These are phyloP conservation scores for Colletotrichum tropicale DNA, from an alignment of 2,329 filamentous ascomycete species.

Conservation along the genomic window DNA sequence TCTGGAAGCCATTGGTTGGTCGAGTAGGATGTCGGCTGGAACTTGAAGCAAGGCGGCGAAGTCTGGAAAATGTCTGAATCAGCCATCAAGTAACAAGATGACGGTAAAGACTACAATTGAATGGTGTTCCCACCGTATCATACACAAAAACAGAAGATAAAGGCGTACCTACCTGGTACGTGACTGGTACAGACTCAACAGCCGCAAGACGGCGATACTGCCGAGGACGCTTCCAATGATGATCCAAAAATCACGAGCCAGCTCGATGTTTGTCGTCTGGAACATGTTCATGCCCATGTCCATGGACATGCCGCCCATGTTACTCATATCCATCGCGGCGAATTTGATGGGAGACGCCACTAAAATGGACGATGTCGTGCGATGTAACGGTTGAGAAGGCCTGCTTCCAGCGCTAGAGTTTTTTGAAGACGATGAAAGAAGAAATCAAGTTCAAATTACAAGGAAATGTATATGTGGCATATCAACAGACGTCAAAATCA, in stretches of 20 bases:
- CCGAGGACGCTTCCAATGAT: slow-evolving; percentile 54
- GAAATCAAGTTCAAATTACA: neutral
- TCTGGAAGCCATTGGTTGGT: neutral
- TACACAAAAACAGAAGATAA: neutral
- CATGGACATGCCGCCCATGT: neutral
- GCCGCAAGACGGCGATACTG: slow-evolving; percentile 28
- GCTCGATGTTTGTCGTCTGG: neutral
- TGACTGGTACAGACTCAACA: neutral
- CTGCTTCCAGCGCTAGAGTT: neutral
- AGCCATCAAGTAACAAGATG: neutral
- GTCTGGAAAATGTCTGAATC: neutral
- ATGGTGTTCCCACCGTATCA: too few species aligned
- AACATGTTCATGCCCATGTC: neutral
- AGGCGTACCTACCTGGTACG: neutral
- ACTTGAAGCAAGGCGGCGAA: neutral
- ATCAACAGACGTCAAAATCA: neutral
- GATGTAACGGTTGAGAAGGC: neutral
- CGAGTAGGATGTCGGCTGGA: neutral
- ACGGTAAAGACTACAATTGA: neutral
- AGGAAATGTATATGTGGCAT: neutral
- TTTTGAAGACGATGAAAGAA: neutral
- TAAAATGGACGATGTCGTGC: neutral
- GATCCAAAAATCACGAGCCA: slow-evolving; percentile 60
- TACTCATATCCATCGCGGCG: neutral
- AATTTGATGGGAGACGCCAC: neutral